Percentiles rank a stretch among this genome's conserved stretches.
These are phyloP conservation scores for Mycena crocata DNA, from an alignment of 768 basidiomycete species.

Conservation along the genomic window DNA sequence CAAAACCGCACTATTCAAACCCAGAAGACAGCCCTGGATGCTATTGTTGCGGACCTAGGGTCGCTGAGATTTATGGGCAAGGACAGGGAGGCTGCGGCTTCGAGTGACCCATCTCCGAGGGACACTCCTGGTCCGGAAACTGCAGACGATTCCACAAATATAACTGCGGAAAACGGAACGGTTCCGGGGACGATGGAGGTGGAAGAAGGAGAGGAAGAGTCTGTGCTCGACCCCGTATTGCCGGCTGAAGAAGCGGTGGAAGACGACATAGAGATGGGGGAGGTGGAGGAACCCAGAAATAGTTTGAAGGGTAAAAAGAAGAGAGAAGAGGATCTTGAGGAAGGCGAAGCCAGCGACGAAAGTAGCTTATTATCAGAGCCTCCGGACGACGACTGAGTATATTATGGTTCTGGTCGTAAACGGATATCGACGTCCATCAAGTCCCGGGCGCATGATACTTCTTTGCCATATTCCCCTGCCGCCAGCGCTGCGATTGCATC, in stretches of 20 bases:
- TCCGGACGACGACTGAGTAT: slow-evolving; percentile 61
- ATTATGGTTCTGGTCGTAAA: slow-evolving; percentile 37
- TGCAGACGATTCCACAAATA: slow-evolving; percentile 21
- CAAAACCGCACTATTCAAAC: slow-evolving; percentile 74
- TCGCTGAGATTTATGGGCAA: slow-evolving; percentile 76
- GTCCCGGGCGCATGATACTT: slow-evolving; percentile 79
- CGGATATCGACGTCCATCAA: slow-evolving; percentile 76
- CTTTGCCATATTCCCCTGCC: slow-evolving; percentile 60
- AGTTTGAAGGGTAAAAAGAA: slow-evolving; percentile 71
- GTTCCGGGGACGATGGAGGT: slow-evolving; percentile 52
- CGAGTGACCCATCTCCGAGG: slow-evolving; percentile 56
- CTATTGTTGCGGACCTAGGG: slow-evolving; percentile 70
- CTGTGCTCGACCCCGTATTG: slow-evolving; percentile 32
- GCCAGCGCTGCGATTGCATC: slow-evolving; percentile 70
- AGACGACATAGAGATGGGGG: slow-evolving; percentile 90
- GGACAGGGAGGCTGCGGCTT: slow-evolving; percentile 63
- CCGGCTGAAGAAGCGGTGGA: slow-evolving; percentile 35
- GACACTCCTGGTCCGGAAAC: slow-evolving; percentile 63
- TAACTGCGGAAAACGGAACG: slow-evolving; percentile 33
- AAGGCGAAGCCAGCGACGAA: slow-evolving; percentile 68
- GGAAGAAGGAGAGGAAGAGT: slow-evolving; percentile 56
- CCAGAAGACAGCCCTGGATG: slow-evolving; percentile 76
- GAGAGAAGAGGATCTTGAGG: slow-evolving; percentile 79
- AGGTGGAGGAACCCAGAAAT: slow-evolving; percentile 79
- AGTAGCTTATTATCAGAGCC: slow-evolving; percentile 84